A percentile compares a stretch with the other conserved stretches of the same genome.
These are phyloP conservation scores for Citrus hindsii DNA, from an alignment of 345 rosid species.

Conservation along the genomic window DNA sequence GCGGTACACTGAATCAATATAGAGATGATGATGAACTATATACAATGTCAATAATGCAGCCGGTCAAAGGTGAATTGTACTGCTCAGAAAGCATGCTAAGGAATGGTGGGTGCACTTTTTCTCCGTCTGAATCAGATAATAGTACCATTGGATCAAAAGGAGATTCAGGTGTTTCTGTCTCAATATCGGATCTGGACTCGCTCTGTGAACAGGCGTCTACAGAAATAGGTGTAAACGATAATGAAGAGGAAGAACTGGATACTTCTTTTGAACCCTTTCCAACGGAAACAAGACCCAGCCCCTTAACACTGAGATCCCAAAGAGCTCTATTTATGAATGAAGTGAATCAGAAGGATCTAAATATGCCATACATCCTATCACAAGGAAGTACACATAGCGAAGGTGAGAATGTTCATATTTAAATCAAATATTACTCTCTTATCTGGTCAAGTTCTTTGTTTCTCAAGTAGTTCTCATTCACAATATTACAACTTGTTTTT, in stretches of 20 bases:
- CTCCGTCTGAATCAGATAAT: constrained; percentile 13
- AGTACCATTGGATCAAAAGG: constrained; percentile 9
- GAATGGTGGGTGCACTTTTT: constrained; percentile 3
- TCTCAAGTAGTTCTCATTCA: constrained; percentile 13
- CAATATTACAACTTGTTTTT: constrained; percentile 11
- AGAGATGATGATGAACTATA: constrained; percentile 15
- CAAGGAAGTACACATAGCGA: constrained; percentile 22
- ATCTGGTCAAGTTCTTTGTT: background rate
- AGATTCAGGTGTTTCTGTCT: constrained; percentile 19
- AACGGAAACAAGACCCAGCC: constrained; percentile 2
- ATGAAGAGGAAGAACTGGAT: constrained; percentile 15
- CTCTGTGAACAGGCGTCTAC: constrained; percentile 15
- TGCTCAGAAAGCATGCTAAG: constrained; percentile 4
- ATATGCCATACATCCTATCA: constrained; percentile 8
- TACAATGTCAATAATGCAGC: constrained; percentile 13
- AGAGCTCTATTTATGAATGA: constrained; percentile 29
- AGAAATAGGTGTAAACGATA: constrained; percentile 15
- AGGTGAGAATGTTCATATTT: constrained; percentile 34
- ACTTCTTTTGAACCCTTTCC: constrained; percentile 11
- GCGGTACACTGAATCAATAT: constrained; percentile 16
- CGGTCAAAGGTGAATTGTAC: constrained; percentile 7
- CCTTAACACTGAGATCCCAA: constrained; percentile 25
- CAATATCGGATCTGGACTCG: constrained; percentile 19
- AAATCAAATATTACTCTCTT: constrained; percentile 7
- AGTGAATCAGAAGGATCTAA: constrained; percentile 13